phyloP scores from a whole-genome alignment of 164 flowering plant species.

The Platanus orientalis region DNA sequence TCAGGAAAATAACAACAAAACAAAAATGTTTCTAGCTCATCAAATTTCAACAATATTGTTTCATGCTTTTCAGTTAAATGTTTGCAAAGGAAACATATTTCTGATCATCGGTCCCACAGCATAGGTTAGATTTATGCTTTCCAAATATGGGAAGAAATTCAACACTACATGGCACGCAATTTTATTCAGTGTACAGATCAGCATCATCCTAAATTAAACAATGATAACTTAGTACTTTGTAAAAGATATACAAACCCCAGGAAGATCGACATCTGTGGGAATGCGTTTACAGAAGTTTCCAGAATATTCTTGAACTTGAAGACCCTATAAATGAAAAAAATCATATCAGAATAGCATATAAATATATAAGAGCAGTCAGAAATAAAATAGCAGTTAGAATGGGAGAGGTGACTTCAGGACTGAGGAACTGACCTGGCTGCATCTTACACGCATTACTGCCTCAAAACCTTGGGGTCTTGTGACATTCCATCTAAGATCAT shows the following conservation, averaged over 20 bases:
- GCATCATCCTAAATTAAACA: background rate
- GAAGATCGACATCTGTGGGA: conserved; percentile 96
- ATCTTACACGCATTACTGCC: conserved; percentile 98
- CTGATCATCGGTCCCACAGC: too few relatives aligned
- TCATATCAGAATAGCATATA: background rate
- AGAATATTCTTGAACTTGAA: conserved; percentile 94
- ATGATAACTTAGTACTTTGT: background rate
- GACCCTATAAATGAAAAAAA: conserved; percentile 48
- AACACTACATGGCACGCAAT: too few relatives aligned
- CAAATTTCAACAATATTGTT: too few relatives aligned
- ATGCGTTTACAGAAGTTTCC: conserved; percentile 97
- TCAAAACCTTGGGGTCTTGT: conserved; percentile 99
- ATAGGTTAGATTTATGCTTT: too few relatives aligned
- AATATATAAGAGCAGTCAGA: background rate
- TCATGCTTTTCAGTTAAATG: too few relatives aligned
- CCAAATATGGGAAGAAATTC: too few relatives aligned
- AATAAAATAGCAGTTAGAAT: background rate
- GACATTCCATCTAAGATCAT: conserved; percentile 97
- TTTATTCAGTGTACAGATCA: too few relatives aligned
- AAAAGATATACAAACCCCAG: conserved; percentile 59
- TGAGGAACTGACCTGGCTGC: conserved; percentile 72
- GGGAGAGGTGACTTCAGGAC: background rate
- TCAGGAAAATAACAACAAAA: too few relatives aligned
- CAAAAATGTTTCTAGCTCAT: too few relatives aligned
- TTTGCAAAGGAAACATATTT: too few relatives aligned